These are phyloP conservation scores for Vitis hybrid DNA, from an alignment of 177 flowering plant species.

Conservation along the genomic window DNA sequence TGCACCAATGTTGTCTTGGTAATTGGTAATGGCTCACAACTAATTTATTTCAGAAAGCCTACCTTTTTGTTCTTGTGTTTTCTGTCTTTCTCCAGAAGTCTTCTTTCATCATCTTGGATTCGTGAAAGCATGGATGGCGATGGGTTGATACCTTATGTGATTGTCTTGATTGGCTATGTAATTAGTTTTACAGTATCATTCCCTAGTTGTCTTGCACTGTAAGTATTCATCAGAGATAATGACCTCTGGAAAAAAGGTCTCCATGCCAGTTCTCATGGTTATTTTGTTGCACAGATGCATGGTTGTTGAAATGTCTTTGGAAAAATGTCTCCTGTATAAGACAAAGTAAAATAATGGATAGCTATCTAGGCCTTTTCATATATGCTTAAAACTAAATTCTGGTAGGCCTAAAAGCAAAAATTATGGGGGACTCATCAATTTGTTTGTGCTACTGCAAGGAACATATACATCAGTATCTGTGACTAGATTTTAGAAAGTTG, in stretches of 20 bases:
- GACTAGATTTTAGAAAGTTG: too few relatives aligned
- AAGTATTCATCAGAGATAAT: background rate
- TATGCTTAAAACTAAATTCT: too few relatives aligned
- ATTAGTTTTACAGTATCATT: background rate
- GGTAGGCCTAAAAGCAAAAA: too few relatives aligned
- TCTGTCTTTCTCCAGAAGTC: background rate
- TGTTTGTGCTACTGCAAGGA: too few relatives aligned
- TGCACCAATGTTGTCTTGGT: conserved; percentile 1
- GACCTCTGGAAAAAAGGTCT: background rate
- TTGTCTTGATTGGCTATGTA: background rate
- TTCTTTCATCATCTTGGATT: conserved; percentile 1
- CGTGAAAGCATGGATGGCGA: background rate
- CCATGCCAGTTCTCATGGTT: too few relatives aligned
- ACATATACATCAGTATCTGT: too few relatives aligned
- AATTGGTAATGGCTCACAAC: background rate
- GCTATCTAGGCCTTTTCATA: too few relatives aligned
- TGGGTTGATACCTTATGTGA: background rate
- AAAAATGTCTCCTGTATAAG: too few relatives aligned
- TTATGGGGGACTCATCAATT: too few relatives aligned
- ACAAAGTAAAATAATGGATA: too few relatives aligned
- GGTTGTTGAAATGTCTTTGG: too few relatives aligned
- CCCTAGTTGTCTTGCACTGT: background rate
- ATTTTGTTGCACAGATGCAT: too few relatives aligned
- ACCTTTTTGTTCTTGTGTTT: background rate
- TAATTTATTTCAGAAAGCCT: background rate